These are phyloP conservation scores for Chenopodium album DNA, from an alignment of 148 eudicot species.

Conservation along the genomic window DNA sequence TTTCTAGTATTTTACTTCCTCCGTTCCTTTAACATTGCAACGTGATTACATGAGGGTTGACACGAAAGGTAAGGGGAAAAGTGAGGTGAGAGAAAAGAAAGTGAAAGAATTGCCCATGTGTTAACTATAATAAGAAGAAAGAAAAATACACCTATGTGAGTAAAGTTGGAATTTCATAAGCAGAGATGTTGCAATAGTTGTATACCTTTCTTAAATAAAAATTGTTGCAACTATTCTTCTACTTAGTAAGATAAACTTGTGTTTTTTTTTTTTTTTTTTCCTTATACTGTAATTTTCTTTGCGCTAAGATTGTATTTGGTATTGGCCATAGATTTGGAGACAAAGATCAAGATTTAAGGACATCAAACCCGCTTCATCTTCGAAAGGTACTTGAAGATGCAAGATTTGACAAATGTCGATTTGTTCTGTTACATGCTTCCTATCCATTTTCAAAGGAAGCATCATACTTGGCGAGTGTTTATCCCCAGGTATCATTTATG, in stretches of 20 bases:
- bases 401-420: slow-evolving; percentile 62
- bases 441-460: slow-evolving; percentile 98
- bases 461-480: slow-evolving; percentile 85
- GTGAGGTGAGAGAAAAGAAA: no score
- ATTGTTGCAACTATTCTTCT: not conserved
- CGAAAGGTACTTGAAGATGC: slow-evolving; percentile 80
- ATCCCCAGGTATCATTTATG: slow-evolving; percentile 57
- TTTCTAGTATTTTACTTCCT: no score
- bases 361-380: slow-evolving; percentile 88
- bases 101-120: no score
- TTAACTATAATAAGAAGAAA: no score
- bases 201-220: no score
- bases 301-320: not conserved
- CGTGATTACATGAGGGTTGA: no score
- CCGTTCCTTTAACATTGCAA: no score
- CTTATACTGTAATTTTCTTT: not conserved
- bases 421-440: slow-evolving; percentile 91
- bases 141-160: no score
- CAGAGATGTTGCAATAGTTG: no score
- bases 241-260: not conserved
- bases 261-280: slow-evolving; percentile 5
- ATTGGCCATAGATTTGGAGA: slow-evolving; percentile 71
- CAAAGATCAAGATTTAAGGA: slow-evolving; percentile 86
- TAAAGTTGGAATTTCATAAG: no score
- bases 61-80: no score